Base-by-base conservation (phyloP, 208 protist genomes). In the Entamoeba invadens region DNA sequence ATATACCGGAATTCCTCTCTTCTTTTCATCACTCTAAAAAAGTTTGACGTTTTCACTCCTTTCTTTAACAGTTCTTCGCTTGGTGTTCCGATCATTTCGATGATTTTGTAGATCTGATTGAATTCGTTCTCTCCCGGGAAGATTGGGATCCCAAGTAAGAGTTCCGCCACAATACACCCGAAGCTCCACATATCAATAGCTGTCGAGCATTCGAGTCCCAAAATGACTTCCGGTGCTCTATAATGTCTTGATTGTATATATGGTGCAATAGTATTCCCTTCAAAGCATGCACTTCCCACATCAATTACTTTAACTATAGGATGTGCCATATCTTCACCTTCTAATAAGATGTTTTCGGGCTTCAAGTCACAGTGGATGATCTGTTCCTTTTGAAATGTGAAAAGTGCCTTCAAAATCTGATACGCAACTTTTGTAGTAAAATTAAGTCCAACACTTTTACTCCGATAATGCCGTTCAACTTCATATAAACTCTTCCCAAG, bases 141-240 rank as follows among this genome's bases (percentile, higher is more conserved):
- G 25, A 99, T 95, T 21, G 98, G 98, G 18, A 96, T 46, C n/a
- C 96, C 96, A 46, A 96, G 92, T 51, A 96, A 96, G 0, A 97
- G 38, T 87, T 99, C 98, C 2, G 98, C 98, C 0, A 99, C 94
- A 93, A 99, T 98, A 95, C 98, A 99, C 14, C 98, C 99, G 8
- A 99, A 95, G 12, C 96, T 97, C 98, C 99, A 99, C 95, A 99
- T 99, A 95, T 99, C 98, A 93, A 99, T 99, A 5, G 97, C 95
- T 38, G 95, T 97, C 16, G 95, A 96, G 96, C 99, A 99, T 16
- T 94, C 91, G 0, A 95, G 45, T 92, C 98, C 98, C 18, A 99
- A 96, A 44, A 99, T 96, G 18, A 99, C 98, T 94, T 98, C 97
- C 42, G 97, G 97, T 14, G 97, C 96, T 35, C 97, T 91, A 94